Conservation (phyloP, 1,284 basidiomycete species). For the Apiotrichum sp. region DNA sequence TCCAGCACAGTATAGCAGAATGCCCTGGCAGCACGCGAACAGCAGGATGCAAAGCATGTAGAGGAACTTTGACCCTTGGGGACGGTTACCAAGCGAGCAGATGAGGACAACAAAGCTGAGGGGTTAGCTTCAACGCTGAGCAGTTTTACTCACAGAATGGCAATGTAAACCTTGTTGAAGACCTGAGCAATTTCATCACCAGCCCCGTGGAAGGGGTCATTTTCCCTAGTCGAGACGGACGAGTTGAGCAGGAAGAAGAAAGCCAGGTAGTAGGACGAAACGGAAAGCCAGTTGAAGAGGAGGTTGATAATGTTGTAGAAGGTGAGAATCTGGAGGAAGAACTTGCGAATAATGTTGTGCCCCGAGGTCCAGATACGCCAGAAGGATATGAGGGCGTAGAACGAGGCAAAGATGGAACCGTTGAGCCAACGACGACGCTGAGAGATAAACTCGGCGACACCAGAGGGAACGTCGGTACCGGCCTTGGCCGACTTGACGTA, state of each 20-base stretch:
- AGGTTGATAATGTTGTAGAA: conserved; percentile 41
- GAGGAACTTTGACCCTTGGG: conserved; percentile 76
- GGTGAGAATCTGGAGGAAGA: conserved; percentile 61
- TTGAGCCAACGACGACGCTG: conserved; percentile 88
- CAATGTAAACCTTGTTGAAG: conserved; percentile 57
- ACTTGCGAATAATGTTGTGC: conserved; percentile 76
- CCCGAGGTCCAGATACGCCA: conserved; percentile 86
- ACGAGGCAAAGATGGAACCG: conserved; percentile 61
- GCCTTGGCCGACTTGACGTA: conserved; percentile 90
- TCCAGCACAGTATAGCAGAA: conserved; percentile 70
- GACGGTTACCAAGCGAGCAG: conserved; percentile 63
- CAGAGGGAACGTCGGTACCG: conserved; percentile 69
- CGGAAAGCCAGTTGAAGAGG: conserved; percentile 57
- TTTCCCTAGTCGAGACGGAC: conserved; percentile 46
- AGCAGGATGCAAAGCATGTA: conserved; percentile 52
- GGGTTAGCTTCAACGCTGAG: background rate
- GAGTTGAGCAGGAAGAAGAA: conserved; percentile 63
- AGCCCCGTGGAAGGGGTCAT: conserved; percentile 69
- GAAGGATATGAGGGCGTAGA: conserved; percentile 78
- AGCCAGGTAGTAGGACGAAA: conserved; percentile 56
- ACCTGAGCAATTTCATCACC: conserved; percentile 71
- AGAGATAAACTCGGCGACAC: conserved; percentile 80
- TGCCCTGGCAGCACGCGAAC: conserved; percentile 39
- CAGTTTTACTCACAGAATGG: conserved; percentile 49
- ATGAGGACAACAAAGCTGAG: conserved; percentile 30